These are phyloP conservation scores for Solanum rostratum DNA, from an alignment of 257 asterid genomes.

Conservation along the genomic window DNA sequence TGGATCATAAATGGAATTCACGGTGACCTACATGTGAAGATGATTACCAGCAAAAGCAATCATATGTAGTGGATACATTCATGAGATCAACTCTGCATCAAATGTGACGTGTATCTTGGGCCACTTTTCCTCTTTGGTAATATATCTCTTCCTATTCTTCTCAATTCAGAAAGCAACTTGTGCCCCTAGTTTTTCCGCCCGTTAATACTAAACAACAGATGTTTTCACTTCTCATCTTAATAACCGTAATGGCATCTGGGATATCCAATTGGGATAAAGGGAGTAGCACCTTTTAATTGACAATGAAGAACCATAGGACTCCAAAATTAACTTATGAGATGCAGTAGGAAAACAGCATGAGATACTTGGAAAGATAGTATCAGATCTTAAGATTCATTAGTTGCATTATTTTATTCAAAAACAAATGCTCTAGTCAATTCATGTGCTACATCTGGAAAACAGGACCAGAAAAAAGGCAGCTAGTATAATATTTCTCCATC, in stretches of 20 bases:
- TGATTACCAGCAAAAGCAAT: background rate
- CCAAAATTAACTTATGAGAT: background rate
- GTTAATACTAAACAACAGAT: background rate
- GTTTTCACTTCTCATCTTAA: background rate
- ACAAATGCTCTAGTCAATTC: background rate
- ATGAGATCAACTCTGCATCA: background rate
- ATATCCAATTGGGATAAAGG: background rate
- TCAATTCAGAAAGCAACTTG: background rate
- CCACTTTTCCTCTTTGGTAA: background rate
- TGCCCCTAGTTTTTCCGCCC: background rate
- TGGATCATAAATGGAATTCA: conserved; percentile 55
- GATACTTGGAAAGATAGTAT: background rate
- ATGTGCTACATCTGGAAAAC: background rate
- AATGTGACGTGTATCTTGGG: background rate
- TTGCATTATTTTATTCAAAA: background rate
- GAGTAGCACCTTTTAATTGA: background rate
- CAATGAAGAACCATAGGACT: background rate
- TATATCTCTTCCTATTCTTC: background rate
- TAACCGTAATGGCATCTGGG: background rate
- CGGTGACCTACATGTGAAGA: conserved; percentile 44
- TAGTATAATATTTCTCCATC: background rate
- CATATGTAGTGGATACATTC: background rate
- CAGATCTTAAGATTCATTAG: background rate
- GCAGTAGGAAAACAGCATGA: background rate
- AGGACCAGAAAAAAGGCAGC: no score